Conservation (phyloP, 2,329 filamentous ascomycete genomes). For the Colletotrichum lindemuthianum region DNA sequence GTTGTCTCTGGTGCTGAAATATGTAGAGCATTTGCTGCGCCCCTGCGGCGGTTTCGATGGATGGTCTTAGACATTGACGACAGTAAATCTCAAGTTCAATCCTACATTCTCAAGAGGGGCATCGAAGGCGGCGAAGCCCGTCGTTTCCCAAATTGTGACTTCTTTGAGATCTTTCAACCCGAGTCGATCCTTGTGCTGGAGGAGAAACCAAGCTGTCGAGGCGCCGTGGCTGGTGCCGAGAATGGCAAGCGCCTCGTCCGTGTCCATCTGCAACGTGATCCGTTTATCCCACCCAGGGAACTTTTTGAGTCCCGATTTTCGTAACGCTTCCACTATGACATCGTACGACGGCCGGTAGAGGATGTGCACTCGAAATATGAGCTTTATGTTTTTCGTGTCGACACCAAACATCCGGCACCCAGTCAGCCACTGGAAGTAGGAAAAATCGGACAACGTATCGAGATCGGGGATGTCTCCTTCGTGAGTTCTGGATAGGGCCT, state of each 20-base stretch:
- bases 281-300: neutral
- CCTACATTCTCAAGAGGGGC: neutral
- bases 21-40: too few species aligned
- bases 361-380: neutral
- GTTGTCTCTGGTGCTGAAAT: too few species aligned
- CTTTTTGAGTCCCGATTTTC: neutral
- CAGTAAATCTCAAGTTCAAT: conserved; percentile 8
- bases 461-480: neutral
- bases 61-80: neutral
- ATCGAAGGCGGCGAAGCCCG: neutral
- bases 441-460: conserved; percentile 7
- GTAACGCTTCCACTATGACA: neutral
- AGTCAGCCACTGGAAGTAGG: conserved; percentile 12
- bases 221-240: neutral
- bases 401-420: neutral
- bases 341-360: neutral
- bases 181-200: neutral
- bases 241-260: neutral
- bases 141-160: neutral
- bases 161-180: conserved; percentile 3
- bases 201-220: neutral
- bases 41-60: too few species aligned
- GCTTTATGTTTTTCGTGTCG: neutral
- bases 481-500: fast-evolving
- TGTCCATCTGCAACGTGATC: neutral